Percentiles rank a stretch among this genome's conserved stretches.
These are phyloP conservation scores for Fusarium nisikadoi DNA, from an alignment of 2,329 filamentous ascomycete genomes.

Conservation along the genomic window DNA sequence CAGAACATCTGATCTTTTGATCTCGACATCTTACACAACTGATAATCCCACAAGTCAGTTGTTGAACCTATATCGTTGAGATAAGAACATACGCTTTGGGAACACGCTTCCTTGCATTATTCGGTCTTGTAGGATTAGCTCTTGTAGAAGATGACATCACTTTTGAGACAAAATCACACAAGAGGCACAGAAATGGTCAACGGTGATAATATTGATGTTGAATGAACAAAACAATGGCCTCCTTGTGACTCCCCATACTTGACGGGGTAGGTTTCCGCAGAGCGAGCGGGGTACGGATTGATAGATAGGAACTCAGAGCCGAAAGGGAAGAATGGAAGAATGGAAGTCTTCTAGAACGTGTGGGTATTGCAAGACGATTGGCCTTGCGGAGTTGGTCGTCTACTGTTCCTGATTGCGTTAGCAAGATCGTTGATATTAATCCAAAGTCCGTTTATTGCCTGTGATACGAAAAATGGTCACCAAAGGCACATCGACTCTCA, in stretches of 20 bases:
- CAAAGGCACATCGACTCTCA: background rate
- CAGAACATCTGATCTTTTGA: conserved; percentile 35
- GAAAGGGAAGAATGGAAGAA: background rate
- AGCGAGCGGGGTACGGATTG: conserved; percentile 22
- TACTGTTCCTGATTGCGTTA: conserved; percentile 30
- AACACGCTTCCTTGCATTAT: conserved; percentile 25
- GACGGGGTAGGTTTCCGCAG: background rate
- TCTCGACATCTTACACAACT: conserved; percentile 35
- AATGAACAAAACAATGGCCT: background rate
- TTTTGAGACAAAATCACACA: background rate
- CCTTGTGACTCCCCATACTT: background rate
- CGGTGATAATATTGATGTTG: conserved; percentile 4
- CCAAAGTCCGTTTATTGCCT: background rate
- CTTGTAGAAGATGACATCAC: conserved; percentile 21
- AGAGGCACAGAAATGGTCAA: background rate
- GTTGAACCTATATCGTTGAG: too few relatives aligned
- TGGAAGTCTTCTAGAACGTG: conserved; percentile 21
- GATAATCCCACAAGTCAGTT: background rate
- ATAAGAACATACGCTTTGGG: conserved; percentile 29
- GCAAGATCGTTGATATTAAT: background rate
- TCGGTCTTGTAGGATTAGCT: conserved; percentile 10
- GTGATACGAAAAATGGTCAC: background rate
- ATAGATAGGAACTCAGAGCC: conserved; percentile 8
- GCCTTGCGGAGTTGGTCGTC: conserved; percentile 26
- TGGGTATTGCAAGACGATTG: conserved; percentile 15